A percentile compares a stretch with the other conserved stretches of the same genome.
Conservation (phyloP, 108 stramenopile genomes). For the Cyclotella kingstonii region DNA sequence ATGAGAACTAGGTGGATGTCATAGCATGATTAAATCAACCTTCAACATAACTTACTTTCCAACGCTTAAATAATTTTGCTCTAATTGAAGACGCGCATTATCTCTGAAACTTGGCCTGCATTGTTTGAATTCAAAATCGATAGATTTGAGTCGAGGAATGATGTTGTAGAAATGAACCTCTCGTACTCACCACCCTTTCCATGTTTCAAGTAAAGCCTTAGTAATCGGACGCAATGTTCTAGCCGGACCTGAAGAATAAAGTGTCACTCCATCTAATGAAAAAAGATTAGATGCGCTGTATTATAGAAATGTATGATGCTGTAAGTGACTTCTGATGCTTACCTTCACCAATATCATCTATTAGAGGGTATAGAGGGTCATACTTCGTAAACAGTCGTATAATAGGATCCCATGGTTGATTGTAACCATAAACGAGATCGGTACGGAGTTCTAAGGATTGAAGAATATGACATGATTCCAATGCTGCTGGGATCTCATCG, state of each 20-base stretch:
- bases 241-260: constrained; percentile 67
- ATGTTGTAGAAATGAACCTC: background rate
- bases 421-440: constrained; percentile 61
- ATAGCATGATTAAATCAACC: background rate
- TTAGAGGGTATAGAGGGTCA: constrained; percentile 84
- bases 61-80: constrained; percentile 54
- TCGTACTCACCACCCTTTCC: constrained; percentile 69
- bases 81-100: constrained; percentile 39
- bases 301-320: background rate
- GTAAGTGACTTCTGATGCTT: background rate
- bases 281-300: background rate
- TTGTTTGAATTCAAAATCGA: background rate
- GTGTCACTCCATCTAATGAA: constrained; percentile 58
- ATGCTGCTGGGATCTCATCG: constrained; percentile 6
- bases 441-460: constrained; percentile 56
- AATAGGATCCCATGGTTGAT: constrained; percentile 88
- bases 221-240: constrained; percentile 72
- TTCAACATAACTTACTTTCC: constrained; percentile 24
- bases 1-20: background rate
- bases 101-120: constrained; percentile 66
- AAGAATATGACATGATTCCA: constrained; percentile 53
- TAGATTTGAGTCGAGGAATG: background rate
- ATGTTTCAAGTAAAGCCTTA: constrained; percentile 59
- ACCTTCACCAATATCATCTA: constrained; percentile 70
- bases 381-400: constrained; percentile 56